Evolutionary conservation across 1,139 yeast genomes (phyloP), one percentile per base, ranked within the genome.

Genomic region (Scheffersomyces titani): DNA sequence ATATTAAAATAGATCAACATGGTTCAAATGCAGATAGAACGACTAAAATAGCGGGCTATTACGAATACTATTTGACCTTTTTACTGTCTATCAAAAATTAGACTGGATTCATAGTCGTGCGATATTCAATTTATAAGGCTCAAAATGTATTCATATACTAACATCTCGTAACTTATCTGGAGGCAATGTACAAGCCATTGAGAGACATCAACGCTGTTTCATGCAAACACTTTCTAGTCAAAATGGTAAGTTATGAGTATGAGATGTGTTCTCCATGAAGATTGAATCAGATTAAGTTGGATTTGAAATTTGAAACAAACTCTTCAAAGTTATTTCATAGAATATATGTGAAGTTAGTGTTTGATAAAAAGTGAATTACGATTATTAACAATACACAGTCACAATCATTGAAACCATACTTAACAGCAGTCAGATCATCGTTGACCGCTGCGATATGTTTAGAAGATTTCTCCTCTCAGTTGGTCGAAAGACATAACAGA

Each of bases 401-500:
- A 2, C 99, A 94, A 85, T 94, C 99, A 5, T 84, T 94, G 61
- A 92, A 94, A 67, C 99, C 99, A 61, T 94, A 94, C 69, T 83
- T 94, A 58, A 89, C 92, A 9, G 98, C 98, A 1, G 99, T 94
- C 36, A 88, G 99, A 72, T 86, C 90, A 58, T 92, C 99, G 30
- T 83, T 94, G 65, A 92, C 97, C 19, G 98, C 98, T 9, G 97
- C 98, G n/a, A 82, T 94, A 54, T 92, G 97, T 66, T 80, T 94
- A 63, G 96, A 93, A 70, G 94, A 93, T 76, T 96, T 96, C 73
- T 90, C 98, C 22, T 93, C 98, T 13, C 97, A 93, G 73, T 84
- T 90, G 59, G 97, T 90, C 18, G 99, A 94, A 77, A 89, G 99
- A 74, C 99, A 94, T 79, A 94, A 94, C 76, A 85, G 96, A 62